These are phyloP conservation scores for Gleditsia sinensis DNA, from an alignment of 306 rosid species.

Conservation along the genomic window DNA sequence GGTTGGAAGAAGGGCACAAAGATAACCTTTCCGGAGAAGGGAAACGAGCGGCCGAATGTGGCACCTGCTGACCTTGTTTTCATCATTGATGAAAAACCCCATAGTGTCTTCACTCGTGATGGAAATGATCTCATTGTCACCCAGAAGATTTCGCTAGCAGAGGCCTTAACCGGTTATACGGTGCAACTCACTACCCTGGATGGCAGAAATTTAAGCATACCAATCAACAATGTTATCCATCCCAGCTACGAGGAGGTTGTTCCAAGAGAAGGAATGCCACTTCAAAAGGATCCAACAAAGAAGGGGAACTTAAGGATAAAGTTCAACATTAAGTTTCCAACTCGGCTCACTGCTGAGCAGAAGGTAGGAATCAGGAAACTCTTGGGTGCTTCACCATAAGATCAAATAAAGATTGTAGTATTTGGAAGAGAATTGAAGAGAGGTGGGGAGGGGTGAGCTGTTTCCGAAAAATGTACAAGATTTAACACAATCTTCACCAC, in stretches of 20 bases:
- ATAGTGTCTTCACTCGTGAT: slow-evolving; percentile 49
- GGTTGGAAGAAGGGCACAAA: slow-evolving; percentile 78
- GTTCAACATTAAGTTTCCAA: slow-evolving; percentile 62
- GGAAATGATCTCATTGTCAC: slow-evolving; percentile 57
- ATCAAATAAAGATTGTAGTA: slow-evolving; percentile 1
- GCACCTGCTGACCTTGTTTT: slow-evolving; percentile 55
- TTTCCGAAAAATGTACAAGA: slow-evolving; percentile 15
- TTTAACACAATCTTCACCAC: not conserved
- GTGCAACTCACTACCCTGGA: slow-evolving; percentile 60
- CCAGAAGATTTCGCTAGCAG: slow-evolving; percentile 49
- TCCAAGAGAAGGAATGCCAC: slow-evolving; percentile 65
- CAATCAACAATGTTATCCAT: slow-evolving; percentile 54
- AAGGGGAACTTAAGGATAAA: slow-evolving; percentile 62
- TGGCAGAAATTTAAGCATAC: slow-evolving; percentile 52
- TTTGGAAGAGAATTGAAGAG: not conserved
- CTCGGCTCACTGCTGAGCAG: slow-evolving; percentile 57
- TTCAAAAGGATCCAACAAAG: slow-evolving; percentile 60
- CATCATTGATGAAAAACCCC: slow-evolving; percentile 56
- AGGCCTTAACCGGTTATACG: slow-evolving; percentile 60
- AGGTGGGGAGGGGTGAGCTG: not conserved
- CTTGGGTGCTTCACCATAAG: slow-evolving; percentile 35
- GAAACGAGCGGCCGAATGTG: slow-evolving; percentile 55
- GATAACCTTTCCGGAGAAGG: slow-evolving; percentile 68
- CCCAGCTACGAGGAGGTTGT: slow-evolving; percentile 64
- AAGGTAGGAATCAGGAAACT: slow-evolving; percentile 64